phyloP scores from a whole-genome alignment of 208 protist genomes.

The Zelonia costaricensis region DNA sequence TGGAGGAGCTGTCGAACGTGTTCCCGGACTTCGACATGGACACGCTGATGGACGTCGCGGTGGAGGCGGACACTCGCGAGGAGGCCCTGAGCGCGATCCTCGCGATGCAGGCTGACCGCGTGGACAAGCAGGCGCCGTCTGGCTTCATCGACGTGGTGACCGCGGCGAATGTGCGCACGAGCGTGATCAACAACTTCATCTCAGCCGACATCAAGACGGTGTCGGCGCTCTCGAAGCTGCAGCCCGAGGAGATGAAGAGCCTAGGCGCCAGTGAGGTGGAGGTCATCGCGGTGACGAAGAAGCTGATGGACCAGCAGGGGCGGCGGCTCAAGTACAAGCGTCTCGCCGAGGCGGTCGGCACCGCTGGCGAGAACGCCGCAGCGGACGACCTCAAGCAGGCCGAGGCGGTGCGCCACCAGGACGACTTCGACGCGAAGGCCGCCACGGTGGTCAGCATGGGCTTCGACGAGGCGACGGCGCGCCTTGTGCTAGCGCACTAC shows the following conservation, averaged over 20 bases:
- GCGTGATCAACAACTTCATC: conserved; percentile 52
- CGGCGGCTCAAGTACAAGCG: conserved; percentile 53
- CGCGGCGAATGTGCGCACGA: conserved; percentile 46
- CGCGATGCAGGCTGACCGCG: conserved; percentile 63
- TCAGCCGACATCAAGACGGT: conserved; percentile 61
- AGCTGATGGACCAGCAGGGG: conserved; percentile 51
- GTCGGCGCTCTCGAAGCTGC: conserved; percentile 49
- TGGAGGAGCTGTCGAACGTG: conserved; percentile 59
- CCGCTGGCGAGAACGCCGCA: conserved; percentile 28
- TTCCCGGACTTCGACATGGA: conserved; percentile 66
- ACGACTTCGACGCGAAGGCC: conserved; percentile 69
- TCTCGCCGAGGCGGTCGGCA: conserved; percentile 58
- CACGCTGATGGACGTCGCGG: conserved; percentile 62
- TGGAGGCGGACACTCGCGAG: conserved; percentile 49
- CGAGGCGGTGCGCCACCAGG: conserved; percentile 23
- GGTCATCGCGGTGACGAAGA: conserved; percentile 56
- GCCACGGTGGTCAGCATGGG: conserved; percentile 49
- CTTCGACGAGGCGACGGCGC: conserved; percentile 44
- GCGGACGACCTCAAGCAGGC: conserved; percentile 35
- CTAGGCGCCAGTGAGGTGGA: conserved; percentile 70
- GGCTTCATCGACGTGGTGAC: conserved; percentile 68
- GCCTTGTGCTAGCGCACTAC: conserved; percentile 73
- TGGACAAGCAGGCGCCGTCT: conserved; percentile 47
- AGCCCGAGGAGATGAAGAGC: conserved; percentile 50
- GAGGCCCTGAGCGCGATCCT: conserved; percentile 50